phyloP scores from a whole-genome alignment of 129 eudicot genomes.

The Chrysanthemum lavandulifolium region DNA sequence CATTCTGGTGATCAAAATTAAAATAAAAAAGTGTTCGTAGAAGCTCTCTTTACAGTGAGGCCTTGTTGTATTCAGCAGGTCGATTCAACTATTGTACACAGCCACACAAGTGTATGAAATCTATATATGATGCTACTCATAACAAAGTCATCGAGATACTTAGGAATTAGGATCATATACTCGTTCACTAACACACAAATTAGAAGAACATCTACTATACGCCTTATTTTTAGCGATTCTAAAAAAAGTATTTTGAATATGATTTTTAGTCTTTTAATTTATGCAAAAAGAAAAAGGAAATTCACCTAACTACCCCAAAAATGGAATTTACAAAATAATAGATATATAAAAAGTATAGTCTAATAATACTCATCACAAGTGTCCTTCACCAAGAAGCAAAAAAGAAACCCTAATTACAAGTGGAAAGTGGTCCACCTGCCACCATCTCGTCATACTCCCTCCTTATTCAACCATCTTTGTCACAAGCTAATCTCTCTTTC shows the following conservation, averaged over 20 bases:
- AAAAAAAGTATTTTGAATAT: too few relatives aligned
- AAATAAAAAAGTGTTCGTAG: background rate
- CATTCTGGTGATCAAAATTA: too few relatives aligned
- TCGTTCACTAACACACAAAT: too few relatives aligned
- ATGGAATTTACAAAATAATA: background rate
- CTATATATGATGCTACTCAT: background rate
- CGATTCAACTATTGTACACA: too few relatives aligned
- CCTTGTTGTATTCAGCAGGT: too few relatives aligned
- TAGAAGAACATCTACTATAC: too few relatives aligned
- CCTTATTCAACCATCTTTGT: conserved; percentile 17
- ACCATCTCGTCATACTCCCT: conserved; percentile 6
- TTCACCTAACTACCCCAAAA: conserved; percentile 17
- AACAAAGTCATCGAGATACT: background rate
- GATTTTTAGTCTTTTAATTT: background rate
- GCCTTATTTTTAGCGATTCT: too few relatives aligned
- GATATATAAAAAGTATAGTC: background rate
- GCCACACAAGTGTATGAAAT: background rate
- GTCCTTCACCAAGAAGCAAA: conserved; percentile 23
- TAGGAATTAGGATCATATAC: too few relatives aligned
- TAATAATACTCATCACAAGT: conserved; percentile 29
- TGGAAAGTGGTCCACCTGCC: conserved; percentile 38
- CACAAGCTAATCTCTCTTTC: background rate
- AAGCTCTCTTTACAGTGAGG: too few relatives aligned
- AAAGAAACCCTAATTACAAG: conserved; percentile 37
- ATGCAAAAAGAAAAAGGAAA: background rate